A percentile compares a stretch with the other conserved stretches of the same genome.
These are phyloP conservation scores for Verbascum thapsus DNA, from an alignment of 257 asterid genomes.

Conservation along the genomic window DNA sequence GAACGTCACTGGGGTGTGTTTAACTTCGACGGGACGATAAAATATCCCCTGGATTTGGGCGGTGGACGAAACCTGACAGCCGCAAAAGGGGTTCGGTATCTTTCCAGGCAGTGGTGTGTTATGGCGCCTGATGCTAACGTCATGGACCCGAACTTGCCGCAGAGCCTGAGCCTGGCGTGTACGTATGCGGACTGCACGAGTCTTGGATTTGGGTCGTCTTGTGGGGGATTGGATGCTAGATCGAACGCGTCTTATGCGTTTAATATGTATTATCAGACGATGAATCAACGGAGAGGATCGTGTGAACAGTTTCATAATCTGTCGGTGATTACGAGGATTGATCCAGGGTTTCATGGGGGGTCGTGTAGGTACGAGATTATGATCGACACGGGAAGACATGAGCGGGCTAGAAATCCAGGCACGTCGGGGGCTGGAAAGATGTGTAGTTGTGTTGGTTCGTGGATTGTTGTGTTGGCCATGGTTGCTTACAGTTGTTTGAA, in stretches of 20 bases:
- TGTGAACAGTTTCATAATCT: conserved; percentile 65
- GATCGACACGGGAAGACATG: conserved; percentile 65
- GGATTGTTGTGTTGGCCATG: conserved; percentile 22
- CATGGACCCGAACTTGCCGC: conserved; percentile 51
- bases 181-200: conserved; percentile 88
- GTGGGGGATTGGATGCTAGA: conserved; percentile 53
- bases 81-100: conserved; percentile 76
- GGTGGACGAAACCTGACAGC: conserved; percentile 57
- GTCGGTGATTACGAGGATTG: conserved; percentile 58
- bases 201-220: conserved; percentile 83
- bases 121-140: conserved; percentile 67
- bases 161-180: conserved; percentile 56
- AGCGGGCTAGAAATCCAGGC: conserved; percentile 40
- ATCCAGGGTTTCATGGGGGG: conserved; percentile 48
- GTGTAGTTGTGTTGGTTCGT: conserved; percentile 17
- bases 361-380: conserved; percentile 73
- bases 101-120: conserved; percentile 78
- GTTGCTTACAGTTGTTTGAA: conserved; percentile 16
- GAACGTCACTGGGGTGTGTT: conserved; percentile 95
- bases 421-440: conserved; percentile 40
- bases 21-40: conserved; percentile 68
- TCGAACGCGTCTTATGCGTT: conserved; percentile 84
- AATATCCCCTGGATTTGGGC: conserved; percentile 65
- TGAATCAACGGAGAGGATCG: conserved; percentile 71
- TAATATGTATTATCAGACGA: conserved; percentile 73